phyloP scores from a whole-genome alignment of 2,329 filamentous ascomycete genomes.

The Trematosphaeria pertusa region DNA sequence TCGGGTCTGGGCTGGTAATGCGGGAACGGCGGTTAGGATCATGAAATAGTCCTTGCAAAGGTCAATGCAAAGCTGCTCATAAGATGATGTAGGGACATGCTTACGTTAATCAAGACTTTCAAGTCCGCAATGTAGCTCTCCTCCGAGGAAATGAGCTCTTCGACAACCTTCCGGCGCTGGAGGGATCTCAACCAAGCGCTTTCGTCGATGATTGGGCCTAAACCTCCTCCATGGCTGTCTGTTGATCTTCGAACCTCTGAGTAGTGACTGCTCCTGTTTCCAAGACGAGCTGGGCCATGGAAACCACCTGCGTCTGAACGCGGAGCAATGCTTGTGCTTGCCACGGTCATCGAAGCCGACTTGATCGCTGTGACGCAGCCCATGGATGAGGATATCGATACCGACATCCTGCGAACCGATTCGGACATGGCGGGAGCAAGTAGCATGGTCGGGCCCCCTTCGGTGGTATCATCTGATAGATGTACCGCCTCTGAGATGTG shows the following conservation, averaged over 20 bases:
- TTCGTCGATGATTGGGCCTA: slow-evolving; percentile 65
- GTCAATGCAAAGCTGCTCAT: not conserved
- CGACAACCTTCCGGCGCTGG: slow-evolving; percentile 79
- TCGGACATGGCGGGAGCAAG: slow-evolving; percentile 16
- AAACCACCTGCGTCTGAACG: slow-evolving; percentile 63
- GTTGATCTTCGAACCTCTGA: slow-evolving; percentile 67
- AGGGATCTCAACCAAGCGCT: slow-evolving; percentile 74
- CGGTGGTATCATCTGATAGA: slow-evolving; percentile 42
- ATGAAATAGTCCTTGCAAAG: slow-evolving; percentile 53
- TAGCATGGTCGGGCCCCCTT: slow-evolving; percentile 17
- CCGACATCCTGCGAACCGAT: slow-evolving; percentile 49
- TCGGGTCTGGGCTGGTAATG: slow-evolving; percentile 68
- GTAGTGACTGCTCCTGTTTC: slow-evolving; percentile 64
- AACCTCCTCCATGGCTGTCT: slow-evolving; percentile 60
- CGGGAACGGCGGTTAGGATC: slow-evolving; percentile 73
- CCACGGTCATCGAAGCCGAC: slow-evolving; percentile 79
- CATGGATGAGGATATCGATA: slow-evolving; percentile 75
- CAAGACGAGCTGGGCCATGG: slow-evolving; percentile 66
- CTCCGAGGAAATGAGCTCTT: slow-evolving; percentile 86
- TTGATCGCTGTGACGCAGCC: slow-evolving; percentile 81
- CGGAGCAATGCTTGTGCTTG: slow-evolving; percentile 72
- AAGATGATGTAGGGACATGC: slow-evolving; percentile 30
- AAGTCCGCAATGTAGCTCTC: slow-evolving; percentile 88
- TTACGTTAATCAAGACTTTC: slow-evolving; percentile 83
- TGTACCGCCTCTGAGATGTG: slow-evolving; percentile 42